Base-by-base conservation (phyloP, 352 stramenopile genomes). In the Phytophthora palmivora region DNA sequence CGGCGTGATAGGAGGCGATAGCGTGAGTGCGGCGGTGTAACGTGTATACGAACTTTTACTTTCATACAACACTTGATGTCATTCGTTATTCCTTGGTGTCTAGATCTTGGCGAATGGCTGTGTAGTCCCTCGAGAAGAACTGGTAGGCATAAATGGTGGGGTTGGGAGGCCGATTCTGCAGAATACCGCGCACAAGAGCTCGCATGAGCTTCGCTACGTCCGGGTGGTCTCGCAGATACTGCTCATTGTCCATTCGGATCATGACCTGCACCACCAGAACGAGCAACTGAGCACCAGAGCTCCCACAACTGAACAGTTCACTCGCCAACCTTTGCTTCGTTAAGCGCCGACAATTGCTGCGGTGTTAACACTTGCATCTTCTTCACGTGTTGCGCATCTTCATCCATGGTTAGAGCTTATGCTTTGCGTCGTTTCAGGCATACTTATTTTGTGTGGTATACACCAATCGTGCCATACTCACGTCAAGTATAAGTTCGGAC, bases 191-290 rank as follows among this genome's bases (percentile, higher is more conserved):
- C 68, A 88, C 66, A 30, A 89, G 60, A 19, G 81, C 75, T 6
- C 79, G 79, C 65, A 82, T 87, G 54, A 85, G 63, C 43, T 83
- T 86, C 53, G 65, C 66, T 24, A 82, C 75, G 47, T 88, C 81
- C 11, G 75, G 76, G 30, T 90, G 80, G 42, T 88, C 78, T 38
- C 83, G 70, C 64, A 90, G 60, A 52, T 90, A 90, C 49, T 89
- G 79, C 62, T 92, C 80, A 45, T 89, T 92, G 61, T 92, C 78
- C 71, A 92, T 85, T 46, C 83, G 77, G 45, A 92, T 92, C 69
- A 80, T 88, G 30, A 90, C 78, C 83, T 88, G 53, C 15, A 16
- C 30, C 42, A 18, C 7, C 34, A 51, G 19, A 55, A 34, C 55
- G 16, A 55, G n/a, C 5, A n/a, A 28, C 18, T 22, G 21, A 72